Evolutionary conservation across 2,329 filamentous ascomycete species (phyloP), one percentile per base, ranked within the genome.

Genomic region (Aspergillus flavus): DNA sequence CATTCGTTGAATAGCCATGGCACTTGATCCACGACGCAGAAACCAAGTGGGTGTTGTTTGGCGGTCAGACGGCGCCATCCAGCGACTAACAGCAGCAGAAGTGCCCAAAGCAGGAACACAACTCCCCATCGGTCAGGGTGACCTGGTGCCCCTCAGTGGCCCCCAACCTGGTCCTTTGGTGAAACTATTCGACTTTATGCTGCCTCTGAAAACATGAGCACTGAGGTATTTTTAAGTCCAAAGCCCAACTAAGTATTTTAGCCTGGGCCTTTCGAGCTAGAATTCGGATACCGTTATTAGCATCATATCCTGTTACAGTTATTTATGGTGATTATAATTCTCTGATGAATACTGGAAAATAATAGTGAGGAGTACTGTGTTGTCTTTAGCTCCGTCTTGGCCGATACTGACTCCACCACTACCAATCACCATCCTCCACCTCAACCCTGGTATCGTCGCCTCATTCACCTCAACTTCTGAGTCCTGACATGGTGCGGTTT

Each of bases 41-140:
- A 28, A 56, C 56, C 21, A 39, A 65, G 65, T 68, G 68, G 68
- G 48, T 58, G 62, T 62, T 53, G 32, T 66, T 63, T 63, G 65
- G 68, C 67, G 67, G 67, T 69, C 67, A 68, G 69, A 67, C 61
- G 59, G 64, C 65, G 61, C 66, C 61, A 57, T 64, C 59, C 63
- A 57, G 66, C 62, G 64, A 69, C 67, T 67, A 68, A 61, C 61
- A 67, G 68, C 69, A 70, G 71, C 71, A 73, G 61, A 67, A 62
- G 66, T 73, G 71, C 71, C 71, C 71, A 70, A 73, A 67, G 61
- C 58, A 66, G 65, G 64, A 64, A 68, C 63, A 39, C 63, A 61
- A 65, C 57, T 61, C 56, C 32, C 61, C 63, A 60, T 64, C 59
- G 56, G 59, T 61, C 61, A 60, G 58, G 62, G 53, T 55, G 58